Percentiles rank a stretch among this genome's conserved stretches.
phyloP scores from a whole-genome alignment of 306 rosid species.

The Vigna trinervia region DNA sequence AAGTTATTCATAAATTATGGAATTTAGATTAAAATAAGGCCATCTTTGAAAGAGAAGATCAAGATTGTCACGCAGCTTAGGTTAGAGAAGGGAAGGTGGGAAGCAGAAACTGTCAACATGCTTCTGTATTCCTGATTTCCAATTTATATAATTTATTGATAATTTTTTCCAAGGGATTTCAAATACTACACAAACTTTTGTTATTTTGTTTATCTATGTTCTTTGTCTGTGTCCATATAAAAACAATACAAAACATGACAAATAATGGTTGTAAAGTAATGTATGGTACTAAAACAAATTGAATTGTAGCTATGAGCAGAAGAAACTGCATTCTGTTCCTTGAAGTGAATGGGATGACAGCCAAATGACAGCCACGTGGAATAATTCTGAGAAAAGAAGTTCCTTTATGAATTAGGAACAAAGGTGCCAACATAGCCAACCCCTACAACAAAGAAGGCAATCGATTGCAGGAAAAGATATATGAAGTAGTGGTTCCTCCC shows the following conservation, averaged over 20 bases:
- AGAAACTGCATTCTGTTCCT: constrained; percentile 42
- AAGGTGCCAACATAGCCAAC: constrained; percentile 84
- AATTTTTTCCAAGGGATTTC: constrained; percentile 16
- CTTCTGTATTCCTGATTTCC: constrained; percentile 41
- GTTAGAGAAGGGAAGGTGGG: not conserved
- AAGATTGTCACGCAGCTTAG: not conserved
- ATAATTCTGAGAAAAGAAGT: constrained; percentile 19
- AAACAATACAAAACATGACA: constrained; percentile 42
- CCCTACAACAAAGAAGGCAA: constrained; percentile 90
- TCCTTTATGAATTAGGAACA: constrained; percentile 64
- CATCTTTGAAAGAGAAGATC: not conserved
- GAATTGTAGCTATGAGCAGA: constrained; percentile 35
- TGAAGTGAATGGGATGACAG: constrained; percentile 28
- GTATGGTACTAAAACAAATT: constrained; percentile 39
- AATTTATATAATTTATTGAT: constrained; percentile 25
- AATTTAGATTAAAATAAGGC: not conserved
- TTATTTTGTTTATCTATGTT: constrained; percentile 30
- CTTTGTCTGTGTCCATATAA: constrained; percentile 17
- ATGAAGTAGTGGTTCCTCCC: constrained; percentile 83
- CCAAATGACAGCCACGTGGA: constrained; percentile 8
- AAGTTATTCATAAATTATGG: not conserved
- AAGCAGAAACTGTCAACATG: constrained; percentile 21
- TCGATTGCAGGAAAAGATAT: constrained; percentile 81
- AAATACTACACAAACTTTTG: constrained; percentile 14
- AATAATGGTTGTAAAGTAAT: constrained; percentile 33